Conservation (phyloP, 2,329 filamentous ascomycete genomes). For the Rhinocladiella mackenziei region DNA sequence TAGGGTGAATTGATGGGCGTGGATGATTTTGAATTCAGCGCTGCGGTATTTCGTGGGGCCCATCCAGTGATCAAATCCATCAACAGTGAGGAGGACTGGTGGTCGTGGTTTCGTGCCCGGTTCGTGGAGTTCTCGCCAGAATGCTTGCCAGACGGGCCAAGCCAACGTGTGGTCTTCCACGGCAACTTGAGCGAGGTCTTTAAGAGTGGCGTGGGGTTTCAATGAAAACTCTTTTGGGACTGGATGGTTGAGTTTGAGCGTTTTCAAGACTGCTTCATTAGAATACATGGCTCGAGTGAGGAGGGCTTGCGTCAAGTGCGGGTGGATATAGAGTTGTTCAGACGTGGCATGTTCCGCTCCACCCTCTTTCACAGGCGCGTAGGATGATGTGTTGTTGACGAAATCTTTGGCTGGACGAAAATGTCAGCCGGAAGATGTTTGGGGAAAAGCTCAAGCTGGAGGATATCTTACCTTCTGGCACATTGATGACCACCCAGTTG, state of each 20-base stretch:
- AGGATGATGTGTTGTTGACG: constrained; percentile 74
- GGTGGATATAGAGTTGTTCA: constrained; percentile 67
- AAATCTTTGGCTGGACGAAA: constrained; percentile 69
- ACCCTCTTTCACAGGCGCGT: constrained; percentile 60
- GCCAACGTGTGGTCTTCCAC: constrained; percentile 71
- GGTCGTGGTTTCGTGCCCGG: constrained; percentile 49
- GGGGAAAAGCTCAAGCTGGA: too few relatives aligned
- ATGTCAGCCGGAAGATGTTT: too few relatives aligned
- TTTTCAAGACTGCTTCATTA: constrained; percentile 62
- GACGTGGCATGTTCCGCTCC: constrained; percentile 6
- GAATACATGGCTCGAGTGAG: constrained; percentile 68
- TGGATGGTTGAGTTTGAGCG: constrained; percentile 48
- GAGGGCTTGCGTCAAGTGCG: constrained; percentile 69
- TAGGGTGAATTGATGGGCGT: constrained; percentile 78
- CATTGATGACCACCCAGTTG: constrained; percentile 81
- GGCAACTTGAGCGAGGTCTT: constrained; percentile 63
- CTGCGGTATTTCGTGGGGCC: constrained; percentile 69
- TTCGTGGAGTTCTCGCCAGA: constrained; percentile 73
- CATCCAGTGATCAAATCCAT: constrained; percentile 81
- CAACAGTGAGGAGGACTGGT: constrained; percentile 69
- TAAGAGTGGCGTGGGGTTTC: constrained; percentile 58
- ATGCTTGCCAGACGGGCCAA: constrained; percentile 73
- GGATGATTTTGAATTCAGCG: constrained; percentile 67
- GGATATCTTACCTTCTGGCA: constrained; percentile 75
- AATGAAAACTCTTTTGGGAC: constrained; percentile 56